Percentiles rank a stretch among this genome's conserved stretches.
phyloP scores from a whole-genome alignment of 768 basidiomycete genomes.

The Boletus rubroflammeus region DNA sequence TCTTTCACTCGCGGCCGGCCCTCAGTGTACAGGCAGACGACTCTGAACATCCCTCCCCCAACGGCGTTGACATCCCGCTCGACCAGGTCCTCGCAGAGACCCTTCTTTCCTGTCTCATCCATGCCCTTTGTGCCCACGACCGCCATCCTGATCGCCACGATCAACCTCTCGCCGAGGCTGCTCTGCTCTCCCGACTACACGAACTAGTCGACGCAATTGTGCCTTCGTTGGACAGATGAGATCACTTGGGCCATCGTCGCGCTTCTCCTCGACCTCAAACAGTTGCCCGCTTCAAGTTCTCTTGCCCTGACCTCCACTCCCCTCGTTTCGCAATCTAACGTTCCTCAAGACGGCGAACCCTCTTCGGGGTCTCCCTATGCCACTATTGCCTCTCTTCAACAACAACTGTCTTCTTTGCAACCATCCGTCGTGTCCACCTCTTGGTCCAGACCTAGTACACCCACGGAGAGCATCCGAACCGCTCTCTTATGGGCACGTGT shows the following conservation, averaged over 20 bases:
- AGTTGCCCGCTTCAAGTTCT: slow-evolving; percentile 48
- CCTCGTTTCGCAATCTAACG: slow-evolving; percentile 7
- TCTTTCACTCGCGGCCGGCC: slow-evolving; percentile 43
- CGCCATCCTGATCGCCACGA: slow-evolving; percentile 3
- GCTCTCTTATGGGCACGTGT: slow-evolving; percentile 73
- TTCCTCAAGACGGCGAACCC: slow-evolving; percentile 1
- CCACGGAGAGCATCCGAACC: slow-evolving; percentile 51
- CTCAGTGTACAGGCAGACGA: slow-evolving; percentile 45
- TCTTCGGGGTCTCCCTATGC: slow-evolving; percentile 28
- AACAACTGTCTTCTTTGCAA: slow-evolving; percentile 67
- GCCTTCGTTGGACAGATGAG: slow-evolving; percentile 41
- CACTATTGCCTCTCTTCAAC: slow-evolving; percentile 58
- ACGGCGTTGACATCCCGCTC: slow-evolving; percentile 2
- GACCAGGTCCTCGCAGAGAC: slow-evolving; percentile 16
- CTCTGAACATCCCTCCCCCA: slow-evolving; percentile 57
- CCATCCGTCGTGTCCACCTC: slow-evolving; percentile 21
- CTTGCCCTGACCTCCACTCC: slow-evolving; percentile 16
- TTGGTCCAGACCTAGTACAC: slow-evolving; percentile 28
- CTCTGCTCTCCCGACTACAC: slow-evolving; percentile 58
- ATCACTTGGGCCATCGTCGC: slow-evolving; percentile 71
- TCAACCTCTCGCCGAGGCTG: slow-evolving; percentile 43
- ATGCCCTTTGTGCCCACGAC: slow-evolving; percentile 14
- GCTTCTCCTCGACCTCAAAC: slow-evolving; percentile 64
- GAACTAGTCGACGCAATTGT: slow-evolving; percentile 49
- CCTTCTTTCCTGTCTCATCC: slow-evolving; percentile 18